Base-by-base conservation (phyloP, 1,284 basidiomycete species). In the Polyporus tsugae region DNA sequence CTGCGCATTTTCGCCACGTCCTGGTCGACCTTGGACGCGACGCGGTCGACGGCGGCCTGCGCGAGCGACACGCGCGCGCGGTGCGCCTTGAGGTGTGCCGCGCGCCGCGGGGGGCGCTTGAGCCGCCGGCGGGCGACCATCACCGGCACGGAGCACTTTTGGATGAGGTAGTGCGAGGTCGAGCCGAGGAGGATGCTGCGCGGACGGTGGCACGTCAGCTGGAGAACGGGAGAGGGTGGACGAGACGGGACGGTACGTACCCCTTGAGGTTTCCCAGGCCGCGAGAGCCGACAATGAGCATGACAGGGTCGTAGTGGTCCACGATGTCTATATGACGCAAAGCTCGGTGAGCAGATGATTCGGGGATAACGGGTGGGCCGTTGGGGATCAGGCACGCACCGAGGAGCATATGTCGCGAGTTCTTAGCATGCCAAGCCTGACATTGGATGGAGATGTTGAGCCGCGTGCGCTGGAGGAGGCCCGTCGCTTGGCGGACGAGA, bases 381-480 rank as follows among this genome's bases (percentile, higher is more conserved):
- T 29, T 29, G 29, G 29, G 1, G 1, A 29, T 11, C 19, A 60
- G n/a, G 22, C 15, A 77, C 85, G 67, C 63, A 91, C 91, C 91
- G 35, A 99, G 83, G 13, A 99, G 83, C 93, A 99, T 98, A 79
- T 98, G 95, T 35, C 96, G 84, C 7, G 93, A 87, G 77, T 98
- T 97, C 84, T 97, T 98, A 33, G 95, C 95, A 75, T 99, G 97
- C 87, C 97, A 92, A 25, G 97, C 96, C 81, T 99, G 96, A 79
- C 97, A 98, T 1, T 90, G 87, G 53, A 99, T 90, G 0, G 89
- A 91, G 38, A 98, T 94, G 73, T 97, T 91, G 60, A 99, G 83
- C 67, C 87, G 87, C 0, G 97, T 99, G 38, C 97, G 91, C 79
- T 98, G 95, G 36, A 99, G 86, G 19, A 99, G 85, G 17, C 91